Percentiles rank a stretch among this genome's conserved stretches.
Evolutionary conservation across 2,329 filamentous ascomycete genomes (phyloP).

Genomic region (Penicillium sp.): DNA sequence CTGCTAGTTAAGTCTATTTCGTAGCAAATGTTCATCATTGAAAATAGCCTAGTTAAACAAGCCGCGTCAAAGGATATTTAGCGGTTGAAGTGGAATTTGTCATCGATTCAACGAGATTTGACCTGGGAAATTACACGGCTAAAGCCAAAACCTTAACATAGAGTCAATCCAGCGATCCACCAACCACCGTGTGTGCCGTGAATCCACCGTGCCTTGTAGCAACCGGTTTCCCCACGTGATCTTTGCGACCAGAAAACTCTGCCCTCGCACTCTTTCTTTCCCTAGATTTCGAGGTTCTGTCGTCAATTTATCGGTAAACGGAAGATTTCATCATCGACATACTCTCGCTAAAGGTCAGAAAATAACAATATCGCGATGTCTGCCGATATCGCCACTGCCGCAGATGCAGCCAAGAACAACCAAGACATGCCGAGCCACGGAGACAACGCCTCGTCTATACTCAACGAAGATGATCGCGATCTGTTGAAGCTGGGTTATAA

Average conservation of each 20-base stretch:
- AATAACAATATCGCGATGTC: constrained; percentile 5
- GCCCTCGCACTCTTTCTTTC: neutral
- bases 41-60: no score
- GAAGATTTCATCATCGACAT: neutral
- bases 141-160: neutral
- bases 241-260: constrained; percentile 8
- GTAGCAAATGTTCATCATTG: no score
- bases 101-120: no score
- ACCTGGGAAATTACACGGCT: neutral
- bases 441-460: constrained; percentile 9
- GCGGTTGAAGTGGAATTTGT: no score
- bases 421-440: constrained; percentile 9
- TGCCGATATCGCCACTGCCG: neutral
- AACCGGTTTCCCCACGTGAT: constrained; percentile 15
- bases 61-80: no score
- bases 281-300: neutral
- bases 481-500: constrained; percentile 27
- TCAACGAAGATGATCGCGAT: constrained; percentile 27
- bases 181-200: neutral
- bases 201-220: neutral
- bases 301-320: neutral
- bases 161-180: neutral
- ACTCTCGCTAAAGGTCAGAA: neutral
- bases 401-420: constrained; percentile 7
- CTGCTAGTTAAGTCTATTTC: no score